Conservation (phyloP, 179 eudicot species). For the Spergularia azorica region DNA sequence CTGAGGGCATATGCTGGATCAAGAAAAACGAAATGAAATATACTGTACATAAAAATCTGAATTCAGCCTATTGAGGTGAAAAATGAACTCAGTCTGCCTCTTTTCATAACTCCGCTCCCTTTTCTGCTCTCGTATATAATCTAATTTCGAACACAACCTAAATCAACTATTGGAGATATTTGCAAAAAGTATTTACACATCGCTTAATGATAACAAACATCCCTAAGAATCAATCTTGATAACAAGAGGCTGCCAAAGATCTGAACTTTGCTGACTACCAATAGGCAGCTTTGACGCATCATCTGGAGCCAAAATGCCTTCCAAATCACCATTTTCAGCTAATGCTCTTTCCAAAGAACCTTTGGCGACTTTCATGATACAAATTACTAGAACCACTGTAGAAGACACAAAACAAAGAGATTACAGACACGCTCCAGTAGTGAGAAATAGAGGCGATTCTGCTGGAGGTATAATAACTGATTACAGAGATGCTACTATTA, state of each 20-base stretch:
- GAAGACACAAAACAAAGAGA: constrained; percentile 34
- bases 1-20: background rate
- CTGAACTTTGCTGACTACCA: constrained; percentile 34
- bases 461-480: too few species aligned
- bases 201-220: constrained; percentile 33
- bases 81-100: background rate
- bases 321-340: constrained; percentile 60
- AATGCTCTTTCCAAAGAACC: constrained; percentile 79
- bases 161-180: constrained; percentile 12
- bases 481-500: too few species aligned
- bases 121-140: background rate
- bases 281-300: constrained; percentile 48
- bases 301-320: constrained; percentile 32
- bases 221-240: constrained; percentile 43
- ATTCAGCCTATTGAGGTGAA: background rate
- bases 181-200: constrained; percentile 26
- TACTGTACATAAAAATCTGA: constrained; percentile 7
- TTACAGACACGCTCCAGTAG: background rate
- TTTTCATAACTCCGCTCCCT: background rate
- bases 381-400: constrained; percentile 65
- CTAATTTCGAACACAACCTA: background rate
- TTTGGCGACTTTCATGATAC: constrained; percentile 85
- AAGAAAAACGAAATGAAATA: background rate
- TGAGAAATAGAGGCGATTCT: background rate
- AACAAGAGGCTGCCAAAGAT: constrained; percentile 65